Evolutionary conservation across 495 filamentous ascomycete genomes (phyloP).

Genomic region (Endocarpon pusillum): DNA sequence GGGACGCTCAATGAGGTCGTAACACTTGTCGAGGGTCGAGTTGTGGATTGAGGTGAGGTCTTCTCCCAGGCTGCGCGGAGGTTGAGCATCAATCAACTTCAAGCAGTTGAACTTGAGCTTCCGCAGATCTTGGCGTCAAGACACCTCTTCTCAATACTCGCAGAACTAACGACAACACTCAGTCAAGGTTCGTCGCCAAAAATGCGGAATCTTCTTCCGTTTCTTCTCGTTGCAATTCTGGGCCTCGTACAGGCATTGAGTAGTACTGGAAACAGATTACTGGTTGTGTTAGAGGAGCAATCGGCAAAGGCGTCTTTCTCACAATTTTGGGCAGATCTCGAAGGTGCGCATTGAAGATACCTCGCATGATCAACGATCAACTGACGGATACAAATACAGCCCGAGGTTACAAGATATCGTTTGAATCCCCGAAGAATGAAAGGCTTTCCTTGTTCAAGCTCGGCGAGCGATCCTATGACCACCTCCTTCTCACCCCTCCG

Average conservation of each 20-base stretch:
- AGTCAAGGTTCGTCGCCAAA: too few species aligned
- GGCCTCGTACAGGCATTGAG: conserved; percentile 58
- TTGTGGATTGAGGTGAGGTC: conserved; percentile 4
- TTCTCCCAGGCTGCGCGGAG: conserved; percentile 25
- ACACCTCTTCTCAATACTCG: too few species aligned
- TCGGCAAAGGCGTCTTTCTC: conserved; percentile 65
- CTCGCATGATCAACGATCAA: conserved; percentile 3
- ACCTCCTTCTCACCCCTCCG: conserved; percentile 70
- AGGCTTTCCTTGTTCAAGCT: conserved; percentile 66
- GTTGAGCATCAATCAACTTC: too few species aligned
- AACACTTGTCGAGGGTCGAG: conserved; percentile 8
- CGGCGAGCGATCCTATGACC: conserved; percentile 80
- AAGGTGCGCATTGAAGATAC: conserved; percentile 38
- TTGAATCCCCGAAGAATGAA: conserved; percentile 76
- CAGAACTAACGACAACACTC: too few species aligned
- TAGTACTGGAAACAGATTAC: conserved; percentile 59
- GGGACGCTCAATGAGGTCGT: conserved; percentile 7
- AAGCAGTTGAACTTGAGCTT: too few species aligned
- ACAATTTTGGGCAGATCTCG: conserved; percentile 63
- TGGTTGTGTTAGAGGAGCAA: conserved; percentile 74
- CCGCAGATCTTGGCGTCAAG: too few species aligned
- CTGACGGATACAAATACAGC: conserved; percentile 28
- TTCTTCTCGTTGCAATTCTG: conserved; percentile 45
- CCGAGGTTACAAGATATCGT: conserved; percentile 63
- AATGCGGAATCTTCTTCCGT: conserved; percentile 64